Conservation (phyloP, 257 asterid species). For the Buddleja alternifolia region DNA sequence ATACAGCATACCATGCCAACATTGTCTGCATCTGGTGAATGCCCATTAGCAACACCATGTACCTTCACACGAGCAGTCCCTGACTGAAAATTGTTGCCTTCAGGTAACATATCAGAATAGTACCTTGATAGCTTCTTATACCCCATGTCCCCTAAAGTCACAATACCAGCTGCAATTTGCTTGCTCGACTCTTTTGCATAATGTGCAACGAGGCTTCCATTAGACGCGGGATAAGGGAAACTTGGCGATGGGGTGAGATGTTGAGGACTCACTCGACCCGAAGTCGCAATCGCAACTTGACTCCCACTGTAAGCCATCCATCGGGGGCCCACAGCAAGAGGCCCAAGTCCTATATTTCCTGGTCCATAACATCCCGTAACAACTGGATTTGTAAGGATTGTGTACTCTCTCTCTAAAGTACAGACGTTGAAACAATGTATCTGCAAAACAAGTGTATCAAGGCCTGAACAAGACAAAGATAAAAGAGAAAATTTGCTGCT, state of each 20-base stretch:
- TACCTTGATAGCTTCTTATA: conserved; percentile 80
- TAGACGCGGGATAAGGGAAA: conserved; percentile 59
- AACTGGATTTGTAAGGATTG: conserved; percentile 85
- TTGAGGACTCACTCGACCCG: conserved; percentile 81
- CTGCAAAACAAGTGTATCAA: conserved; percentile 42
- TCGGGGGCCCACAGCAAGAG: conserved; percentile 92
- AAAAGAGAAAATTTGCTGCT: conserved; percentile 16
- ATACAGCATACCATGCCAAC: conserved; percentile 79
- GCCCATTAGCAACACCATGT: conserved; percentile 58
- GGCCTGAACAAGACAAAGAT: background rate
- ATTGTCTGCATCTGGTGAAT: conserved; percentile 56
- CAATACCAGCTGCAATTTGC: conserved; percentile 91
- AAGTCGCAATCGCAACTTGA: conserved; percentile 60
- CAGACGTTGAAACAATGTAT: conserved; percentile 82
- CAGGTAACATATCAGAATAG: conserved; percentile 78
- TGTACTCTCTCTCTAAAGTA: conserved; percentile 73
- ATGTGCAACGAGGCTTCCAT: conserved; percentile 90
- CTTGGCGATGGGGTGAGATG: conserved; percentile 64
- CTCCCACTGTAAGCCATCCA: conserved; percentile 98
- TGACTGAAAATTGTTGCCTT: conserved; percentile 58
- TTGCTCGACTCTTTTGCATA: conserved; percentile 96
- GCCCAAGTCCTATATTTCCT: conserved; percentile 76
- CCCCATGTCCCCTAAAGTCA: conserved; percentile 89
- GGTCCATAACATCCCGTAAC: conserved; percentile 51
- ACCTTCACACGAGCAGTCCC: conserved; percentile 51